phyloP scores from a whole-genome alignment of 352 stramenopile genomes.

The Pythium phragmitis region DNA sequence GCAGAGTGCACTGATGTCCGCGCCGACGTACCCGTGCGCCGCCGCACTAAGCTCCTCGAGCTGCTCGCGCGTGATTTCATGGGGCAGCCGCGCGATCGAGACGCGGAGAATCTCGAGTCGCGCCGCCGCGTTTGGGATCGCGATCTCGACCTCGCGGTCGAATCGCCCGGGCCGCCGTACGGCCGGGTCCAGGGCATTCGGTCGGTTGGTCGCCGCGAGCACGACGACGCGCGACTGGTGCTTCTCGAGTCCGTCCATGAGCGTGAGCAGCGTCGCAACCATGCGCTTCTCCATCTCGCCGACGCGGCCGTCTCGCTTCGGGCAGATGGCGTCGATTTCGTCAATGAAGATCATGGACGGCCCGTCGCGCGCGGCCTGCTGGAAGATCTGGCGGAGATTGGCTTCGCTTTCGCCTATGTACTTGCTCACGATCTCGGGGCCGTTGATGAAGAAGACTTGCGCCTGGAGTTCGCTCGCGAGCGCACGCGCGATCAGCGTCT shows the following conservation, averaged over 20 bases:
- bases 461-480: conserved; percentile 92
- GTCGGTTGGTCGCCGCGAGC: conserved; percentile 80
- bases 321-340: conserved; percentile 97
- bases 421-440: conserved; percentile 95
- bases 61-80: conserved; percentile 75
- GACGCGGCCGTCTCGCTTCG: conserved; percentile 86
- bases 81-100: conserved; percentile 85
- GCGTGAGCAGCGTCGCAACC: conserved; percentile 85
- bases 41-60: conserved; percentile 90
- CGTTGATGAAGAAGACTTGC: conserved; percentile 96
- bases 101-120: conserved; percentile 94
- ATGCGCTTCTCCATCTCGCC: conserved; percentile 84
- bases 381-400: conserved; percentile 75
- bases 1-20: conserved; percentile 71
- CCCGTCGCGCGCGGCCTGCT: conserved; percentile 39
- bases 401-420: conserved; percentile 92
- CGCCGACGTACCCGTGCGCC: conserved; percentile 95
- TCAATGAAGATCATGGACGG: conserved; percentile 99
- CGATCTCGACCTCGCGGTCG: conserved; percentile 96
- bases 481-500: conserved; percentile 93
- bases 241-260: conserved; percentile 85
- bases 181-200: conserved; percentile 91
- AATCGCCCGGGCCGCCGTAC: conserved; percentile 95
- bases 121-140: conserved; percentile 92
- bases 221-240: conserved; percentile 62